phyloP scores from a whole-genome alignment of 768 basidiomycete genomes.

The Termitomyces sp. region DNA sequence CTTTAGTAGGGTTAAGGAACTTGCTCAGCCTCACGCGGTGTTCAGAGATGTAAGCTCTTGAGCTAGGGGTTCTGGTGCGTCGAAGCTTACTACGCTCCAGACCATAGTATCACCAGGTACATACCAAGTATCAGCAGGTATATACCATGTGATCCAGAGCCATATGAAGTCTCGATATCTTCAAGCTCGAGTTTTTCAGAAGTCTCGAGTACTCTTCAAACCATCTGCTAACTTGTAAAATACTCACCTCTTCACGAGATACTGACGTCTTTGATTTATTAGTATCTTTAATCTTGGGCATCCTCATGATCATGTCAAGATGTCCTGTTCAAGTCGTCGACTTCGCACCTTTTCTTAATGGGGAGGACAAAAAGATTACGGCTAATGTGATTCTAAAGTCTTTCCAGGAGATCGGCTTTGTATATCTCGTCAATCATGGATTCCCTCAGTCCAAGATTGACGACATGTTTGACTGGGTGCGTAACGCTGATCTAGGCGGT shows the following conservation, averaged over 20 bases:
- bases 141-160: too few species aligned
- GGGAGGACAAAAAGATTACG: slow-evolving; percentile 29
- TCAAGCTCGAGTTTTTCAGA: too few species aligned
- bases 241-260: not conserved
- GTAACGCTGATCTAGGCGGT: not conserved
- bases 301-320: not conserved
- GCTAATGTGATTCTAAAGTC: slow-evolving; percentile 36
- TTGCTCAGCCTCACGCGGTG: too few species aligned
- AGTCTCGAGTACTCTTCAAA: not conserved
- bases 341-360: slow-evolving; percentile 36
- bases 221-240: not conserved
- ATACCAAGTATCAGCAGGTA: too few species aligned
- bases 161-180: too few species aligned
- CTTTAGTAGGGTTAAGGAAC: too few species aligned
- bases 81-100: too few species aligned
- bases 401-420: slow-evolving; percentile 42
- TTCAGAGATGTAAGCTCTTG: too few species aligned
- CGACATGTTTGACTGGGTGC: slow-evolving; percentile 37
- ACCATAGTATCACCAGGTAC: too few species aligned
- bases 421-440: slow-evolving; percentile 39
- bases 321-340: slow-evolving; percentile 29
- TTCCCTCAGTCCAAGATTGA: slow-evolving; percentile 29
- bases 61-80: too few species aligned
- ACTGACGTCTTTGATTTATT: too few species aligned
- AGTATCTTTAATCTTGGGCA: too few species aligned